phyloP scores from a whole-genome alignment of 2,329 filamentous ascomycete species.

The Pyrenochaeta sp. region DNA sequence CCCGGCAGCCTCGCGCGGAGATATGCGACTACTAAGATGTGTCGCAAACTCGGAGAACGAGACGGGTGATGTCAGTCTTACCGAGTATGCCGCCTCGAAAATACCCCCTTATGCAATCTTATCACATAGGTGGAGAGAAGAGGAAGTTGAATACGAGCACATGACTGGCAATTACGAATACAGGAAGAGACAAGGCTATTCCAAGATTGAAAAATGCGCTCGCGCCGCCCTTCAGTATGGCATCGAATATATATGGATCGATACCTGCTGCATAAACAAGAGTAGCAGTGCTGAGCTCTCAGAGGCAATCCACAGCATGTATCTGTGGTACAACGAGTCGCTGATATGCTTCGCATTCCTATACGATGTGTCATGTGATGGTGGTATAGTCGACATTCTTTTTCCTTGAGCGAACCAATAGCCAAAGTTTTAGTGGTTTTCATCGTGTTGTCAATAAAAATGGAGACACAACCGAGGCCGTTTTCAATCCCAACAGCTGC shows the following conservation, averaged over 20 bases:
- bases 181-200: not conserved
- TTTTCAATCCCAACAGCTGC: not conserved
- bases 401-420: not conserved
- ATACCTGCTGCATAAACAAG: conserved; percentile 15
- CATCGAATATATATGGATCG: conserved; percentile 9
- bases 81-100: not conserved
- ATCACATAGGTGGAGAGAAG: conserved; percentile 2
- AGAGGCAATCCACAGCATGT: conserved; percentile 23
- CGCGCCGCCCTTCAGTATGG: not conserved
- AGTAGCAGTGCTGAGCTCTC: conserved; percentile 9
- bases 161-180: not conserved
- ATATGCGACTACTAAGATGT: not conserved
- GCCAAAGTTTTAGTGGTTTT: not conserved
- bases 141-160: conserved; percentile 1
- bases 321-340: conserved; percentile 4
- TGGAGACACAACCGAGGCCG: not conserved
- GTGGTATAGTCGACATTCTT: not conserved
- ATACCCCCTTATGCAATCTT: conserved; percentile 10
- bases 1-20: not conserved
- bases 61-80: not conserved
- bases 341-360: conserved; percentile 8
- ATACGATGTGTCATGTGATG: conserved; percentile 3
- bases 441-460: not conserved
- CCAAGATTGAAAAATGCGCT: not conserved
- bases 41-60: not conserved